phyloP scores from a whole-genome alignment of 2,329 filamentous ascomycete species.

The Gaeumannomyces sp. region DNA sequence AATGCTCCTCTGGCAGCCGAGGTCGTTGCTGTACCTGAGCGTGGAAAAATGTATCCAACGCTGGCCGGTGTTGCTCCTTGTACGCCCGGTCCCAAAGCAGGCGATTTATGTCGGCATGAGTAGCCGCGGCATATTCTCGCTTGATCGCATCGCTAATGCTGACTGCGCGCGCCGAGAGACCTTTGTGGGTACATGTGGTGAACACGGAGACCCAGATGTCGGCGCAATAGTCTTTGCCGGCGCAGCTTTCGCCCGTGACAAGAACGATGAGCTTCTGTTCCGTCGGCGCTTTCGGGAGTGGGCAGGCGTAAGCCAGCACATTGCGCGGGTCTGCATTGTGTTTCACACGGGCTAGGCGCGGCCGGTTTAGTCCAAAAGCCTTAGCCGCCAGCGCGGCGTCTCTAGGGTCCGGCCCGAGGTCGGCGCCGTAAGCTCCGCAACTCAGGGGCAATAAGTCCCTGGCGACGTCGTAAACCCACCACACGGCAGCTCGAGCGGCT shows the following conservation, averaged over 20 bases:
- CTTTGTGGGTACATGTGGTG: conserved; percentile 7
- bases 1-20: conserved; percentile 43
- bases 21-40: conserved; percentile 36
- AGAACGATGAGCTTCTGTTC: conserved; percentile 46
- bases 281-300: conserved; percentile 34
- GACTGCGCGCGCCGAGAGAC: conserved; percentile 31
- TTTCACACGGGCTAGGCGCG: conserved; percentile 47
- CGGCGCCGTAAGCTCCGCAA: conserved; percentile 50
- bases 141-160: conserved; percentile 57
- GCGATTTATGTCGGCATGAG: conserved; percentile 38
- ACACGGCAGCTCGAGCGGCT: conserved; percentile 28
- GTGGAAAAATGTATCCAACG: conserved; percentile 46
- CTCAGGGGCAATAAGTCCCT: conserved; percentile 41
- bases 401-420: conserved; percentile 57
- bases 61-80: conserved; percentile 53
- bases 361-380: conserved; percentile 51
- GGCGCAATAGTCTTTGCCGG: conserved; percentile 57
- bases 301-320: conserved; percentile 50
- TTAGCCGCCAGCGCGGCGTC: conserved; percentile 42
- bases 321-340: conserved; percentile 38
- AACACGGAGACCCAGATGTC: conserved; percentile 42
- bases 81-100: conserved; percentile 50
- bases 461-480: conserved; percentile 52
- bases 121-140: conserved; percentile 45
- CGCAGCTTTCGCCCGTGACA: conserved; percentile 47